These are phyloP conservation scores for Chytridium lagenaria DNA, from an alignment of 371 early-diverging fungal species.

Conservation along the genomic window DNA sequence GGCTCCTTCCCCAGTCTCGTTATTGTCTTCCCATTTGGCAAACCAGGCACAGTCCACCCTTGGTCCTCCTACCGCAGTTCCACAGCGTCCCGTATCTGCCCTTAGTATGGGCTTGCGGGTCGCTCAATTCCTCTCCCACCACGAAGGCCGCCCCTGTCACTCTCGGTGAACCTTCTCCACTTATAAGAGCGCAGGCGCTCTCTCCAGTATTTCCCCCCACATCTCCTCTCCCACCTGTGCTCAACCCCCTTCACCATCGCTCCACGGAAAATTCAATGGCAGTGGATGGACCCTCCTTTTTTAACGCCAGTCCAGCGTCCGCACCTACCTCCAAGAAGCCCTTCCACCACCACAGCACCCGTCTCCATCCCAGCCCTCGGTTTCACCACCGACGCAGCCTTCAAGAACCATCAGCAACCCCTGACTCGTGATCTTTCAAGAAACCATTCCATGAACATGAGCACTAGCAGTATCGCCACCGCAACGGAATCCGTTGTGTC, in stretches of 20 bases:
- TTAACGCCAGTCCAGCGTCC: too few relatives aligned
- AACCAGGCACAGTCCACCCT: background rate
- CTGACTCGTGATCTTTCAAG: background rate
- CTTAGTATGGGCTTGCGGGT: background rate
- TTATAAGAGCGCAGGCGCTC: too few relatives aligned
- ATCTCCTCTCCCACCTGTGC: background rate
- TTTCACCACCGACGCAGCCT: background rate
- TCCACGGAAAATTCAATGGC: background rate
- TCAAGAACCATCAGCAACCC: too few relatives aligned
- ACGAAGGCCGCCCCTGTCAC: background rate
- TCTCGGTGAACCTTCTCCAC: background rate
- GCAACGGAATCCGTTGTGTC: background rate
- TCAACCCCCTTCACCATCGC: background rate
- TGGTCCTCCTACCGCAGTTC: background rate
- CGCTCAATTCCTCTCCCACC: background rate
- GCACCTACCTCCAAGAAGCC: constrained; percentile 2
- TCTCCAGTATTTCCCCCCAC: too few relatives aligned
- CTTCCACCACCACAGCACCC: constrained; percentile 25
- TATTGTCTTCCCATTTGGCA: background rate
- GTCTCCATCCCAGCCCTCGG: constrained; percentile 18
- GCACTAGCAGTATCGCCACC: background rate
- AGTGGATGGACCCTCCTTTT: too few relatives aligned
- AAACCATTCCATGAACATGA: background rate
- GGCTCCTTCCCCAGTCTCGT: background rate
- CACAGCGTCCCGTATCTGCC: background rate